phyloP scores from a whole-genome alignment of 2,329 filamentous ascomycete species.

The Trichoderma semiorbis region DNA sequence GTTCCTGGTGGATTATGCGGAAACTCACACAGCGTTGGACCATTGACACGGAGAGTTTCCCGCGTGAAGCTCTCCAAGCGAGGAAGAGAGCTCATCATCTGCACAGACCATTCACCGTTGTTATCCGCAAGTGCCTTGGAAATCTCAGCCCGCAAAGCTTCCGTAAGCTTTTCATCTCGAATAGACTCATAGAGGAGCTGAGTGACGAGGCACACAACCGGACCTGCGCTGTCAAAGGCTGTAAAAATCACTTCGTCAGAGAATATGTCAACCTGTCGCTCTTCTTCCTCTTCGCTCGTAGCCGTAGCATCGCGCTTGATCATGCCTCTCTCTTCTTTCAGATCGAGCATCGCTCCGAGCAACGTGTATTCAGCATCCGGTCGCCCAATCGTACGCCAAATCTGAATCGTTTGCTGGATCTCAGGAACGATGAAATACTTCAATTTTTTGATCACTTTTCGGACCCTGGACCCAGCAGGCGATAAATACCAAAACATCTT shows the following conservation, averaged over 20 bases:
- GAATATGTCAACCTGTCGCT: slow-evolving; percentile 7
- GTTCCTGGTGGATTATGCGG: background rate
- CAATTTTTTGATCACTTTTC: background rate
- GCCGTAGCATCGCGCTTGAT: background rate
- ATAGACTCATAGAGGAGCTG: slow-evolving; percentile 13
- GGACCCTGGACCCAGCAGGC: background rate
- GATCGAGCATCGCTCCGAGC: slow-evolving; percentile 12
- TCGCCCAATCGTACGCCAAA: background rate
- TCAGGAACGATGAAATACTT: slow-evolving; percentile 11
- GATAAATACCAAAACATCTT: slow-evolving; percentile 12
- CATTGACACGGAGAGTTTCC: slow-evolving; percentile 14
- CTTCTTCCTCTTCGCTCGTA: background rate
- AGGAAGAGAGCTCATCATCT: slow-evolving; percentile 13
- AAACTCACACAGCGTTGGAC: slow-evolving; percentile 13
- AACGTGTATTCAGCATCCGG: background rate
- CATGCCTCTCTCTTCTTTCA: slow-evolving; percentile 14
- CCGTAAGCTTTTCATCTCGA: background rate
- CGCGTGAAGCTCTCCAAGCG: slow-evolving; percentile 15
- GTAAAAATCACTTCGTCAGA: slow-evolving; percentile 13
- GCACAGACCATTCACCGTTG: slow-evolving; percentile 2
- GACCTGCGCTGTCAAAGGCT: slow-evolving; percentile 14
- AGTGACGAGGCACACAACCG: slow-evolving; percentile 9
- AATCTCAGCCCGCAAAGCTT: background rate
- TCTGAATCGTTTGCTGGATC: background rate
- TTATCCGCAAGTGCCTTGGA: background rate